Percentiles rank a stretch among this genome's conserved stretches.
Conservation (phyloP, 495 filamentous ascomycete genomes). For the Bryoglossum gracile region DNA sequence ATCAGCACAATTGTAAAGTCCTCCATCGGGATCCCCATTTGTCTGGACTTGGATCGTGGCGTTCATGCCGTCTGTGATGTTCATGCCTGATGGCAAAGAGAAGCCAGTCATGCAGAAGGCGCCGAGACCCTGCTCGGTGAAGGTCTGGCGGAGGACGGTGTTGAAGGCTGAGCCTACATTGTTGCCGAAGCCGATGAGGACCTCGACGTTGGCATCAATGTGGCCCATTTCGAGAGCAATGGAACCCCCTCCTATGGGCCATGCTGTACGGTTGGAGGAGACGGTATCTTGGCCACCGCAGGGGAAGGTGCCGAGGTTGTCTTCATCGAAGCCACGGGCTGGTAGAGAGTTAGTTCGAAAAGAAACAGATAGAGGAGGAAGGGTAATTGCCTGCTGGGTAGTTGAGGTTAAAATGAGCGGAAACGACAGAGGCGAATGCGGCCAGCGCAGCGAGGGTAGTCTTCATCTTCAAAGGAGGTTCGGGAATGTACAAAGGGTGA, state of each 20-base stretch:
- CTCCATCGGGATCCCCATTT: conserved; percentile 43
- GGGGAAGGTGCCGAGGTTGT: conserved; percentile 32
- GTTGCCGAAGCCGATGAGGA: conserved; percentile 49
- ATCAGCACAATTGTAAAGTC: conserved; percentile 55
- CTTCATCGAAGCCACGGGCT: conserved; percentile 44
- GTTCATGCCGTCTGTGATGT: conserved; percentile 31
- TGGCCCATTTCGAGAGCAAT: conserved; percentile 48
- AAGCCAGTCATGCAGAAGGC: conserved; percentile 49
- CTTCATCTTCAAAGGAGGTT: too few relatives aligned
- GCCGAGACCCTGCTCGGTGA: conserved; percentile 44
- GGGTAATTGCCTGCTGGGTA: too few relatives aligned
- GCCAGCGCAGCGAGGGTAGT: conserved; percentile 8
- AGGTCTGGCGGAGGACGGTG: conserved; percentile 41
- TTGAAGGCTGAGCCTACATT: conserved; percentile 39
- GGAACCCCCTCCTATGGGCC: conserved; percentile 40
- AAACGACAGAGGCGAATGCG: conserved; percentile 33
- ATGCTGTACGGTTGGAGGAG: conserved; percentile 41
- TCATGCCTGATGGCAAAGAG: conserved; percentile 30
- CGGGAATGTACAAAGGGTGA: too few relatives aligned
- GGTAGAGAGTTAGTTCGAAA: too few relatives aligned
- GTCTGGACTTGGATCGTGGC: conserved; percentile 60
- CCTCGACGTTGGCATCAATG: conserved; percentile 44
- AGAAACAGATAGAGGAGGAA: too few relatives aligned
- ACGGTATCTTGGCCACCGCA: conserved; percentile 50
- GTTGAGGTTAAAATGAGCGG: conserved; percentile 54